Base-by-base conservation (phyloP, 495 filamentous ascomycete genomes). In the Penicillium canescens region DNA sequence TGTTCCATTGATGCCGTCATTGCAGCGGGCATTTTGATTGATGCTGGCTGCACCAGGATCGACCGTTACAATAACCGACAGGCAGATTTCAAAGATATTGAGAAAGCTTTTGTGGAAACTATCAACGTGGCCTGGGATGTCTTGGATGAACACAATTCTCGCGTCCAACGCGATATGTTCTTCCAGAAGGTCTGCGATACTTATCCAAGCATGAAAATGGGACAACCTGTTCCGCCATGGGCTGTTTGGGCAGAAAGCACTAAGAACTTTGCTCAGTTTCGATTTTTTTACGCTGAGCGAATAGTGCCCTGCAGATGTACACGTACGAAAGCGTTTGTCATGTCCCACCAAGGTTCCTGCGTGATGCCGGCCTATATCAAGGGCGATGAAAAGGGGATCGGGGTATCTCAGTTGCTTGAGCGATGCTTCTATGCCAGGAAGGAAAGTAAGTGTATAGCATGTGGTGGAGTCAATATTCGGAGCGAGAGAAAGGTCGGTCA, bases 21-120 rank as follows among this genome's bases (percentile, higher is more conserved):
- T 21, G 64, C 72, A 14, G 52, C 63, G 1, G 72, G 69, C 1
- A 70, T 60, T 39, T 46, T 78, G 21, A 59, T 73, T 10, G 66
- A 75, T 37, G 67, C 59, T 18, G 74, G 75, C 10, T 73, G 67
- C 13, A 77, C 75, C 7, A 55, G 55, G 6, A 52, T 65, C 7
- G 75, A 78, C 40, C 68, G 67, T n/a, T 31, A 46, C 8, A 14
- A 55, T 0, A 44, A 46, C 8, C 59, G 57, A 60, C 36, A 40
- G 6, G 41, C 37, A 0, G 24, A 41, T 7, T 62, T 70, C 14
- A 61, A 42, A 1, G 41, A 58, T 1, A 39, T 62, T 1, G 60
- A 74, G 51, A 56, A 46, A 12, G 60, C 69, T 12, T 76, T 69
- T 21, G 65, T 74, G n/a, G 65, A 71, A 34, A 58, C 60, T 1